Evolutionary conservation across 768 basidiomycete species (phyloP).

Genomic region (Auriculariales sp.): DNA sequence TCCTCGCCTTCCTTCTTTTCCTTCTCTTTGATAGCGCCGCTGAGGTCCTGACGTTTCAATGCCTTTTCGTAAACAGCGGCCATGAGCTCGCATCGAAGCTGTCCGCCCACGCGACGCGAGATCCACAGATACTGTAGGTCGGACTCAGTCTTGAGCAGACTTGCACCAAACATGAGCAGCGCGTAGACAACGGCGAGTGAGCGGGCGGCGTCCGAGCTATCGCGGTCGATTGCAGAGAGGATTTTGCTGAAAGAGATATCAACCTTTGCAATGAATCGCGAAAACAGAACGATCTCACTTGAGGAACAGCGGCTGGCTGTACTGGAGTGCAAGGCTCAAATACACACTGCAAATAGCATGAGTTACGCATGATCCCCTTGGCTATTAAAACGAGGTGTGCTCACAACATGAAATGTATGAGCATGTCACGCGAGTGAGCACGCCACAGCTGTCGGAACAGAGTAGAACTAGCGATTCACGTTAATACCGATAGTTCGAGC

Average conservation of each 20-base stretch:
- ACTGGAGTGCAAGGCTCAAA: slow-evolving; percentile 62
- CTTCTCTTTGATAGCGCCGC: slow-evolving; percentile 51
- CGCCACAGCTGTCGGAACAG: slow-evolving; percentile 29
- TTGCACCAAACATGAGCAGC: slow-evolving; percentile 51
- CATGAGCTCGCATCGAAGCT: slow-evolving; percentile 73
- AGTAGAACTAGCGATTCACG: slow-evolving; percentile 13
- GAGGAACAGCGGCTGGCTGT: slow-evolving; percentile 73
- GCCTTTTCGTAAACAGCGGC: slow-evolving; percentile 81
- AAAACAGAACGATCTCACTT: slow-evolving; percentile 30
- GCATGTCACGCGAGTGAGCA: slow-evolving; percentile 31
- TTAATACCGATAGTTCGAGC: background rate
- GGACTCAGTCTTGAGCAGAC: slow-evolving; percentile 33
- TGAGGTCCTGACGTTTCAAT: slow-evolving; percentile 68
- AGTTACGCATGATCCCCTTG: background rate
- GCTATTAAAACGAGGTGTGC: background rate
- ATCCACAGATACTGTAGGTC: slow-evolving; percentile 16
- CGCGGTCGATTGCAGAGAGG: slow-evolving; percentile 37
- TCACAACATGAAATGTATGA: slow-evolving; percentile 11
- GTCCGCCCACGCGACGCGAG: slow-evolving; percentile 38
- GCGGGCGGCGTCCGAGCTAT: slow-evolving; percentile 31
- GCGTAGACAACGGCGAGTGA: slow-evolving; percentile 66
- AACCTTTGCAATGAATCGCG: slow-evolving; percentile 7
- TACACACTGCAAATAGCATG: slow-evolving; percentile 34
- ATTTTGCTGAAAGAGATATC: slow-evolving; percentile 20
- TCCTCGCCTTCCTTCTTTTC: slow-evolving; percentile 18